These are phyloP conservation scores for Oxyria digyna DNA, from an alignment of 148 eudicot genomes.

Conservation along the genomic window DNA sequence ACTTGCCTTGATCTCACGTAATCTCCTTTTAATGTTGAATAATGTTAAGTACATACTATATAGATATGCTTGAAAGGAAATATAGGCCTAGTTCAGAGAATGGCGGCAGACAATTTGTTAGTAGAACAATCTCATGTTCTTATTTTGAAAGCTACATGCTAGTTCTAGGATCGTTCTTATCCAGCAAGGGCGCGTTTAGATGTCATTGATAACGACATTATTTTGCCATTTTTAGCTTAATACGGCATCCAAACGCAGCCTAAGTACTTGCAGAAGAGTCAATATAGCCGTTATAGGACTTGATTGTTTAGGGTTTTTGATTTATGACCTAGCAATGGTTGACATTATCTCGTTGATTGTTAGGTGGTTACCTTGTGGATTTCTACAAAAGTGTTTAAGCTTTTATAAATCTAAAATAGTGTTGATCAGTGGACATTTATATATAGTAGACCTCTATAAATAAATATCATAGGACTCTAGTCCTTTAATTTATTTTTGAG, in stretches of 20 bases:
- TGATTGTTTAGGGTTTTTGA: too few species aligned
- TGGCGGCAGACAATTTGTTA: not conserved
- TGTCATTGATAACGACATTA: too few species aligned
- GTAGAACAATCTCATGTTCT: not conserved
- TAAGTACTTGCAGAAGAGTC: too few species aligned
- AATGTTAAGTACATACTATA: not conserved
- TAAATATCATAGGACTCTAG: not conserved
- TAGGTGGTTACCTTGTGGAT: too few species aligned
- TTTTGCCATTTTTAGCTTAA: too few species aligned
- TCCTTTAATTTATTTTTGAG: not conserved
- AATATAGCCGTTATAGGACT: not conserved
- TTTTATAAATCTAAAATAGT: too few species aligned
- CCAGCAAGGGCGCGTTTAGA: too few species aligned
- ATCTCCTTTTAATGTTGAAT: not conserved
- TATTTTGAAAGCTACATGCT: conserved; percentile 1
- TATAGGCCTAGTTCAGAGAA: not conserved
- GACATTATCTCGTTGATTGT: too few species aligned
- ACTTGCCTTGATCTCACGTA: not conserved
- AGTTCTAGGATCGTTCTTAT: not conserved
- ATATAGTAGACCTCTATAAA: not conserved
- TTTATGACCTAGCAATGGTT: too few species aligned
- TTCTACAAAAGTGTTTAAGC: too few species aligned
- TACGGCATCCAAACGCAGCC: too few species aligned
- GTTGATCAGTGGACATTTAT: not conserved
- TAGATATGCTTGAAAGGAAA: not conserved